A percentile compares a stretch with the other conserved stretches of the same genome.
phyloP scores from a whole-genome alignment of 257 asterid genomes.

The Jasminum sambac region DNA sequence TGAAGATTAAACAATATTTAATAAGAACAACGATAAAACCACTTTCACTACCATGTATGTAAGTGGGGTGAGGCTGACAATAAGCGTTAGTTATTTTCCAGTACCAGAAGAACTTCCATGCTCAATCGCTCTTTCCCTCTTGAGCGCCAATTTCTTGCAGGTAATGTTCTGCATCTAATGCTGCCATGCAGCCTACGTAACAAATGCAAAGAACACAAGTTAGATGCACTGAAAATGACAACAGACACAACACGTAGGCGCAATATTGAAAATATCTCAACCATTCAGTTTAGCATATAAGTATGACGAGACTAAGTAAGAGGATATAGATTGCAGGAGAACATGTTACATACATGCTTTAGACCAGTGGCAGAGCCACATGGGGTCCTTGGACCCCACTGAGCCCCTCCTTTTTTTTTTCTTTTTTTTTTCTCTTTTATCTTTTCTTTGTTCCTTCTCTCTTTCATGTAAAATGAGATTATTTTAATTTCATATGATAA shows the following conservation, averaged over 20 bases:
- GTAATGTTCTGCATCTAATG: constrained; percentile 95
- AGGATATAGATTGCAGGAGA: too few species aligned
- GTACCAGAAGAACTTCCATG: constrained; percentile 28
- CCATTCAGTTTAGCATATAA: constrained; percentile 17
- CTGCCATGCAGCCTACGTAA: constrained; percentile 93
- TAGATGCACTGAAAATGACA: constrained; percentile 5
- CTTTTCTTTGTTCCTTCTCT: too few species aligned
- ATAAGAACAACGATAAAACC: neutral
- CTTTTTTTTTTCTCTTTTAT: too few species aligned
- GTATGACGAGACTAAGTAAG: too few species aligned
- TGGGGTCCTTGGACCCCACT: too few species aligned
- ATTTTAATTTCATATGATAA: too few species aligned
- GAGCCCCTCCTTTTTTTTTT: too few species aligned
- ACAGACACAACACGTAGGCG: neutral
- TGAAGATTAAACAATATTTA: constrained; percentile 4
- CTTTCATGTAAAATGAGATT: too few species aligned
- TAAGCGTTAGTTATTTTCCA: constrained; percentile 25
- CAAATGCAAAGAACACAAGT: constrained; percentile 11
- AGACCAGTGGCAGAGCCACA: too few species aligned
- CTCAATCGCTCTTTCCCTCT: constrained; percentile 94
- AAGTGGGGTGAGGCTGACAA: constrained; percentile 19
- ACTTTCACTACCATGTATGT: constrained; percentile 10
- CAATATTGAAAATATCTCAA: neutral
- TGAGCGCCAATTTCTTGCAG: constrained; percentile 84
- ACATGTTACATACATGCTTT: too few species aligned